Conservation (phyloP, 345 rosid species). For the Syzygium grande region DNA sequence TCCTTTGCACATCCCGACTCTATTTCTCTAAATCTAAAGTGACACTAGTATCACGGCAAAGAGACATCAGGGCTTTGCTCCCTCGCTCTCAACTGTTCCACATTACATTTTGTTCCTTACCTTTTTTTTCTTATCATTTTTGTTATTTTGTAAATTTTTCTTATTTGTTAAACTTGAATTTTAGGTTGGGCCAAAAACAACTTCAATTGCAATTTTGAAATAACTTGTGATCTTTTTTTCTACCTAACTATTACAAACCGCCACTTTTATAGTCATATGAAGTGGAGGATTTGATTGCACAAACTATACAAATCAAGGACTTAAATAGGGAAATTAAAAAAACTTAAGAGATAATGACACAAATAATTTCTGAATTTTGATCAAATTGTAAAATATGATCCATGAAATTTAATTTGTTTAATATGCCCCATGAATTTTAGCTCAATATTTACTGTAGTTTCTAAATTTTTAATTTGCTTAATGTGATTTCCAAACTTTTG, state of each 20-base stretch:
- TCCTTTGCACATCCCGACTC: background rate
- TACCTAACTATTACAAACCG: background rate
- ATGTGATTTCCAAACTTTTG: too few relatives aligned
- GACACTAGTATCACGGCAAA: background rate
- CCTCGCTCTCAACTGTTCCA: background rate
- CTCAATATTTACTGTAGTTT: too few relatives aligned
- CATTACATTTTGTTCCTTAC: background rate
- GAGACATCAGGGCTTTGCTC: background rate
- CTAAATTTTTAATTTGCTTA: too few relatives aligned
- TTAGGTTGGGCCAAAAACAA: background rate
- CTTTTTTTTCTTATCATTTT: background rate
- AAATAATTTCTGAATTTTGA: too few relatives aligned
- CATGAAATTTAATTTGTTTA: too few relatives aligned
- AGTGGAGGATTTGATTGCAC: background rate
- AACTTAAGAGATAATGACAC: too few relatives aligned
- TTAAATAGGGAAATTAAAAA: too few relatives aligned
- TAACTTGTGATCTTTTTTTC: background rate
- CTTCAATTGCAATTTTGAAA: background rate
- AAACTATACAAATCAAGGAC: background rate
- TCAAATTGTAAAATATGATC: too few relatives aligned
- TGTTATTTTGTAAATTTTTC: background rate
- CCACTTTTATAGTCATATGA: accelerated
- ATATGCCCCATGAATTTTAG: too few relatives aligned
- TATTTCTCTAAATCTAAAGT: background rate
- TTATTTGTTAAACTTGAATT: background rate